Base-by-base conservation (phyloP, 129 eudicot genomes). In the Gnaphalium uliginosum region DNA sequence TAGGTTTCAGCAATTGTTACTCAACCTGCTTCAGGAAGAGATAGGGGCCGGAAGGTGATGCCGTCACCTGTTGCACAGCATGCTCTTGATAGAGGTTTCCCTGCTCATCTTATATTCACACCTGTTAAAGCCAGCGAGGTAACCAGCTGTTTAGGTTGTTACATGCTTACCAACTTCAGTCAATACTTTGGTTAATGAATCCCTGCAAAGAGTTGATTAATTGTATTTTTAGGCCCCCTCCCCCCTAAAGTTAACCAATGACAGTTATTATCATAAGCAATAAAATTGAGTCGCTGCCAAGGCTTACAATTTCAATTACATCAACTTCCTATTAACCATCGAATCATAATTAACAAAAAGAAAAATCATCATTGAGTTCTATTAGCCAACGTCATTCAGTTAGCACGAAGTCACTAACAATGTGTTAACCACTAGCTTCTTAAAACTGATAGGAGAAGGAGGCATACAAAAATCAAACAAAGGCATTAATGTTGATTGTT, bases 21-120 rank as follows among this genome's bases (percentile, higher is more conserved):
- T 35, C 99, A 94, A 71, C 99, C 99, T 15, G 96, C 99, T 57
- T 85, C 97, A 15, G 87, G 84, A 50, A 89, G 96, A 81, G 85
- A 94, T 58, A 80, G 96, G 81, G 99, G 99, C 50, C 84, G 89
- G 69, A 94, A 91, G 82, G 86, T 90, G 82, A 48, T 87, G 90
- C 96, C 97, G 17, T 94, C 99, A 65, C 96, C 93, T 66, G 97
- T 94, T 72, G 96, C 97, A 69, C 97, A 94, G 53, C 96, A 85
- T 81, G 97, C 99, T 69, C 87, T 92, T 30, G 92, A 89, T 46
- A 82, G 85, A 79, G 99, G 97, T 27, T 91, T 90, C 81, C 88
- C 97, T 58, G 78, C 87, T 73, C 85, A 91, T 80, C 71, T 90
- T 60, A 90, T 94, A 77, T 91, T 94, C 83, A 88, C 97, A 14